Evolutionary conservation across 352 stramenopile genomes (phyloP).

Genomic region (Globisporangium nunn): DNA sequence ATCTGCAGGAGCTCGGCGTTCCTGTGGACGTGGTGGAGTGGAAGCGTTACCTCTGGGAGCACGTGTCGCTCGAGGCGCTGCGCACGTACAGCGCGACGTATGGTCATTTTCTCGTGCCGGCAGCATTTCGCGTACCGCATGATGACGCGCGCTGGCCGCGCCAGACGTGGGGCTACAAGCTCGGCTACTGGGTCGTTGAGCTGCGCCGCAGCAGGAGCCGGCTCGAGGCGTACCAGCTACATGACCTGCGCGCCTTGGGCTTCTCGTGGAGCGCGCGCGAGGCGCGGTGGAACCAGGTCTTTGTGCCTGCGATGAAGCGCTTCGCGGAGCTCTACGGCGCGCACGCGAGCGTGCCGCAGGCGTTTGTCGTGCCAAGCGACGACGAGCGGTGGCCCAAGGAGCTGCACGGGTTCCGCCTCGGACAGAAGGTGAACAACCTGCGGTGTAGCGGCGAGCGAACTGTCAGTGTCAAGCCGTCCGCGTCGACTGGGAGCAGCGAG

Average conservation of each 20-base stretch:
- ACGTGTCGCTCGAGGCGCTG: conserved; percentile 23
- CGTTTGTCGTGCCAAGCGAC: conserved; percentile 27
- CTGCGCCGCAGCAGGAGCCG: conserved; percentile 22
- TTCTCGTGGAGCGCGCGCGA: conserved; percentile 33
- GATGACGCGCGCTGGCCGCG: conserved; percentile 18
- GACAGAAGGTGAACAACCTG: conserved; percentile 41
- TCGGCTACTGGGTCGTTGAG: conserved; percentile 34
- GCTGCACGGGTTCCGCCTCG: conserved; percentile 27
- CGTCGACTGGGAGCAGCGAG: neutral
- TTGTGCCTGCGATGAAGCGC: conserved; percentile 23
- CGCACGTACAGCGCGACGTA: conserved; percentile 17
- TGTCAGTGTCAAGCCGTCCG: neutral
- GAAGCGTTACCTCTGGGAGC: conserved; percentile 27
- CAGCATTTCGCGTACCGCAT: conserved; percentile 23
- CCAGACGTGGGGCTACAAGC: conserved; percentile 32
- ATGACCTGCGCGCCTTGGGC: conserved; percentile 19
- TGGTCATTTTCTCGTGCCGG: conserved; percentile 27
- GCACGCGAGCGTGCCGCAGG: conserved; percentile 23
- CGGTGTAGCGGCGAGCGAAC: conserved; percentile 16
- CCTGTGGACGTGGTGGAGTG: conserved; percentile 16
- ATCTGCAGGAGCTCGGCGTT: conserved; percentile 18
- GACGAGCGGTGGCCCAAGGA: conserved; percentile 20
- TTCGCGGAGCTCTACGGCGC: conserved; percentile 23
- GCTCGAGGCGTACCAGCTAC: conserved; percentile 24
- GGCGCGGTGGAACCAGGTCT: conserved; percentile 30